phyloP scores from a whole-genome alignment of 2,329 filamentous ascomycete genomes.

The Alternaria infectoria region DNA sequence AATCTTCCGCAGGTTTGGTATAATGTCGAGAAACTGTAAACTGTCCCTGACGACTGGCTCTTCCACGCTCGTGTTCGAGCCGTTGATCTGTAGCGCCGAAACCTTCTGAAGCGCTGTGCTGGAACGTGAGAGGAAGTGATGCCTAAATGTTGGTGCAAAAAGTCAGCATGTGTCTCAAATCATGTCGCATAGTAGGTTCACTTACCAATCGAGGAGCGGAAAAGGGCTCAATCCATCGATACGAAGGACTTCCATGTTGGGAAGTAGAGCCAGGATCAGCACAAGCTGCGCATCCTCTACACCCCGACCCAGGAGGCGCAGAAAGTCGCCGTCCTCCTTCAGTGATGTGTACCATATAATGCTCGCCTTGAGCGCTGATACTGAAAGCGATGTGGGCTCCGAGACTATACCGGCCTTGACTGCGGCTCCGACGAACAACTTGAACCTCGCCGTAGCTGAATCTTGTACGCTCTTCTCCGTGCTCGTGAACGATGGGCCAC shows the following conservation, averaged over 20 bases:
- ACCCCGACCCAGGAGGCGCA: background rate
- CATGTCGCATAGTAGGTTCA: too few species aligned
- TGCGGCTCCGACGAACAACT: background rate
- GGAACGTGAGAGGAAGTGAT: slow-evolving; percentile 3
- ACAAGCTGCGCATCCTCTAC: slow-evolving; percentile 1
- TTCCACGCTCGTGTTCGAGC: background rate
- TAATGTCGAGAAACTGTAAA: background rate
- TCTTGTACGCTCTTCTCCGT: background rate
- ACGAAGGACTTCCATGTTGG: background rate
- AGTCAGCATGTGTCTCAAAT: background rate
- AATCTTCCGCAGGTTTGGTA: background rate
- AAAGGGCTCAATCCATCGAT: slow-evolving; percentile 1
- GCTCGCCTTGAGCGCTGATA: background rate
- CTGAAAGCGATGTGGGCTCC: background rate
- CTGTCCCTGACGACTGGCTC: background rate
- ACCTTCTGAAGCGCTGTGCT: background rate
- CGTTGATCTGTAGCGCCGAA: background rate
- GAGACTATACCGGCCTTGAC: background rate
- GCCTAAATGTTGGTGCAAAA: background rate
- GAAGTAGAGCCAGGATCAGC: background rate
- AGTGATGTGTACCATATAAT: slow-evolving; percentile 1
- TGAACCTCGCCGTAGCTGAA: background rate
- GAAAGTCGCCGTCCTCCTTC: slow-evolving; percentile 1
- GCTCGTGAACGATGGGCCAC: background rate
- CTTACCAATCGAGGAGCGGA: background rate